Evolutionary conservation across 1,284 basidiomycete species (phyloP).

Genomic region (Marasmius oreades): DNA sequence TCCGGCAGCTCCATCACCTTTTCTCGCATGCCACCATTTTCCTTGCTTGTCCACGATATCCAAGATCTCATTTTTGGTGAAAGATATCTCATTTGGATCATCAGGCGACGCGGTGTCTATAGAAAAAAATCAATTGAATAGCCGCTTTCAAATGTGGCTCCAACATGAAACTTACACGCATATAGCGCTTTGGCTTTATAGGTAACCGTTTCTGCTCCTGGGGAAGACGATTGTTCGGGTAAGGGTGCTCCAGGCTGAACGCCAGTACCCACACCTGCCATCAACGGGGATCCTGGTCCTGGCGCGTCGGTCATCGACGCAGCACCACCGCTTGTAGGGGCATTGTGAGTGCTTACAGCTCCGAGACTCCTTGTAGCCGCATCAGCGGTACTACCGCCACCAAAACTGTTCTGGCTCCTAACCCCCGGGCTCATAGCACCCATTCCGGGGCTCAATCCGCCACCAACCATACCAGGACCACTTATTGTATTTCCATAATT

Average conservation of each 20-base stretch:
- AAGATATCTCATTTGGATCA: constrained; percentile 96
- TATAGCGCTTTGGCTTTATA: constrained; percentile 88
- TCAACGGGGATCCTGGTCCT: constrained; percentile 58
- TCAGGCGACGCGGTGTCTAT: constrained; percentile 88
- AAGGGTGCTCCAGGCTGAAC: constrained; percentile 24
- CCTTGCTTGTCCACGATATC: constrained; percentile 93
- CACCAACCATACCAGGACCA: constrained; percentile 23
- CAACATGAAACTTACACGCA: constrained; percentile 59
- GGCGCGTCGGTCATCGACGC: constrained; percentile 46
- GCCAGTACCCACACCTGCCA: constrained; percentile 58
- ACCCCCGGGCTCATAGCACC: constrained; percentile 41
- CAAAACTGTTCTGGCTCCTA: constrained; percentile 64
- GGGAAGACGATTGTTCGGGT: constrained; percentile 17
- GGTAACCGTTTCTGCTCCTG: constrained; percentile 43
- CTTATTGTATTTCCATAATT: constrained; percentile 59
- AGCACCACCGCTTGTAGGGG: constrained; percentile 32
- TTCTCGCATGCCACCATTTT: constrained; percentile 96
- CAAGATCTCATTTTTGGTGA: constrained; percentile 89
- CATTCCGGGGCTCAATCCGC: constrained; percentile 20
- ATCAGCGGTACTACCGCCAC: constrained; percentile 47
- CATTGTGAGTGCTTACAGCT: constrained; percentile 43
- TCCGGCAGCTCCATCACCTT: constrained; percentile 77
- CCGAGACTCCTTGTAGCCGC: constrained; percentile 43
- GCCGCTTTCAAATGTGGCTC: constrained; percentile 11
- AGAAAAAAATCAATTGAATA: constrained; percentile 18